Evolutionary conservation across 352 stramenopile genomes (phyloP).

Genomic region (Phytopythium aichiense): DNA sequence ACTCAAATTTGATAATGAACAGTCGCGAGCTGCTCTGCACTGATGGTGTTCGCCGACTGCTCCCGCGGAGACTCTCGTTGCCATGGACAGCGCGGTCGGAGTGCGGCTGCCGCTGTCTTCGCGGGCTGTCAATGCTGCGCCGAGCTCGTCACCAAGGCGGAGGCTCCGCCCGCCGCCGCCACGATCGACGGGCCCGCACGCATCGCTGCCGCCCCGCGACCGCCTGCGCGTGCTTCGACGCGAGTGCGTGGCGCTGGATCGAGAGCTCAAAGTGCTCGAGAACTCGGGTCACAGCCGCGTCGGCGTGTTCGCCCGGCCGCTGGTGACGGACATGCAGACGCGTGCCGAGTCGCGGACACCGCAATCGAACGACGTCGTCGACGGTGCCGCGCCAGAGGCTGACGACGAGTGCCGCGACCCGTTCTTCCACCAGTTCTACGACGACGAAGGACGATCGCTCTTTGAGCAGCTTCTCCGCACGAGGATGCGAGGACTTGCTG

Average conservation of each 20-base stretch:
- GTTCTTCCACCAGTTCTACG: constrained; percentile 61
- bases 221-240: background rate
- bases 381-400: constrained; percentile 12
- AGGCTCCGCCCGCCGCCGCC: background rate
- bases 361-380: background rate
- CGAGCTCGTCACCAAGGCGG: background rate
- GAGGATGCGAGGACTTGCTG: constrained; percentile 48
- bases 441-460: constrained; percentile 43
- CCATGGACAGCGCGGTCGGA: background rate
- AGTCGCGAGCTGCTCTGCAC: background rate
- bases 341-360: background rate
- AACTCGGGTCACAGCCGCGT: constrained; percentile 50
- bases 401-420: constrained; percentile 43
- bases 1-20: constrained; percentile 1
- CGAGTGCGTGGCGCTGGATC: constrained; percentile 30
- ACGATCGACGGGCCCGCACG: background rate
- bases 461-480: constrained; percentile 56
- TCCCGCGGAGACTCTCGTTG: no score
- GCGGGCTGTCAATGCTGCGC: background rate
- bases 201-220: constrained; percentile 3
- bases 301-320: constrained; percentile 53
- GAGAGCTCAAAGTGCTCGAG: constrained; percentile 60
- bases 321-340: constrained; percentile 22
- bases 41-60: no score
- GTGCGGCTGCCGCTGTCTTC: background rate